These are phyloP conservation scores for Plasmodium vivax DNA, from an alignment of 169 alveolate genomes.

Conservation along the genomic window DNA sequence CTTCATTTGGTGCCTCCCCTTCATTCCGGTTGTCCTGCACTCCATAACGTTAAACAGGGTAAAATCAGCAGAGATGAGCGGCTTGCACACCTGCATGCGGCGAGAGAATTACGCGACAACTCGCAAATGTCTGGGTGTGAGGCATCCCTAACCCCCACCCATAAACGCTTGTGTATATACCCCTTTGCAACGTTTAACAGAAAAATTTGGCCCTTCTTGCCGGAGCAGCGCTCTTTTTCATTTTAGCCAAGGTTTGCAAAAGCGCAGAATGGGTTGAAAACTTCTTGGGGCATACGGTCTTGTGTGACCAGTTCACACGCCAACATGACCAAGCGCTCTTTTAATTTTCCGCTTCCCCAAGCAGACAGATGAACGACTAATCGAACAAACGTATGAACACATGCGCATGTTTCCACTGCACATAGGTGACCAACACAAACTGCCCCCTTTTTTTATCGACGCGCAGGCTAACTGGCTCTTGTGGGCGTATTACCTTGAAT, in stretches of 20 bases:
- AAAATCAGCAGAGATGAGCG: not conserved
- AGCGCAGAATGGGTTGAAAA: not conserved
- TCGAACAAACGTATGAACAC: not conserved
- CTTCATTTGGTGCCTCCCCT: slow-evolving; percentile 91
- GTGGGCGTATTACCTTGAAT: slow-evolving; percentile 76
- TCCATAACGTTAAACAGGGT: slow-evolving; percentile 74
- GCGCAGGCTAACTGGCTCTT: slow-evolving; percentile 65
- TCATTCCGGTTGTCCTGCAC: slow-evolving; percentile 87
- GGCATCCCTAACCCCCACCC: not conserved
- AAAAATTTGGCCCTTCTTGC: slow-evolving; percentile 27
- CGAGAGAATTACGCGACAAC: not conserved
- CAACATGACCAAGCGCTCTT: not conserved
- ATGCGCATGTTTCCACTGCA: not conserved
- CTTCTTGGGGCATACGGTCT: not conserved
- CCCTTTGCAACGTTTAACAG: not conserved
- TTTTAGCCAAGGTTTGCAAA: slow-evolving; percentile 58
- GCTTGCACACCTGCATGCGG: not conserved
- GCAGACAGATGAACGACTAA: not conserved
- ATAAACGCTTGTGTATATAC: slow-evolving; percentile 4
- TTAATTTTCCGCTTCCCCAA: slow-evolving; percentile 1
- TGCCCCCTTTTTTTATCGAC: not conserved
- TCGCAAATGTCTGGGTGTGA: not conserved
- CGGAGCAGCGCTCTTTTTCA: slow-evolving; percentile 21
- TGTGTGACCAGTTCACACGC: not conserved
- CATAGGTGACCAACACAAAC: not conserved